Evolutionary conservation across 78 protist species (phyloP).

Genomic region (slime mould (Dictyostelium discoideum)): dicty_2.7 NC_007091.3:5066501-5067000

Average conservation of each 20-base stretch:
- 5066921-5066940: conserved; percentile 69
- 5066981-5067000: conserved; percentile 82
- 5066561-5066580: conserved; percentile 49
- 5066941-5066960: conserved; percentile 50
- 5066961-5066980: conserved; percentile 63
- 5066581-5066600: conserved; percentile 72
- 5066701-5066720: conserved; percentile 36
- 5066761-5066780: conserved; percentile 59
- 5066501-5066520: conserved; percentile 87
- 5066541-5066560: conserved; percentile 30
- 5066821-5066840: conserved; percentile 69
- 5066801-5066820: conserved; percentile 80
- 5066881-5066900: neutral
- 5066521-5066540: conserved; percentile 84
- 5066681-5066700: conserved; percentile 38
- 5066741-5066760: conserved; percentile 56
- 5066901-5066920: neutral
- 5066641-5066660: conserved; percentile 80
- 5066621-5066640: conserved; percentile 86
- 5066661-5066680: conserved; percentile 84
- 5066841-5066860: conserved; percentile 77
- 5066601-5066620: conserved; percentile 67
- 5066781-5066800: conserved; percentile 86
- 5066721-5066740: conserved; percentile 51
- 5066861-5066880: conserved; percentile 40